Evolutionary conservation across 164 flowering plant species (phyloP).

Genomic region (Vitis rotundifolia): DNA sequence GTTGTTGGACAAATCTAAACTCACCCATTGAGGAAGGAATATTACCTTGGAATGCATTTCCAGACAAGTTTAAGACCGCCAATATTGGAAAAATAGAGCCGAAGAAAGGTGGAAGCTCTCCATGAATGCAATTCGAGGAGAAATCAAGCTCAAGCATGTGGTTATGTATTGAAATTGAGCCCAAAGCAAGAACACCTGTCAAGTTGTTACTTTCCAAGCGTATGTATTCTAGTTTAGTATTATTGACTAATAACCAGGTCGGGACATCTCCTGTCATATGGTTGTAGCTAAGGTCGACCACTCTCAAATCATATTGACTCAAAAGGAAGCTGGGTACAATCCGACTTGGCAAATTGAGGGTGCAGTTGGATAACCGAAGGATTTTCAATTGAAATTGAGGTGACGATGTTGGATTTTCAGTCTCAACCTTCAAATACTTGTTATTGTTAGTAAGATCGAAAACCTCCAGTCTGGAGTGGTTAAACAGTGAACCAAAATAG

Average conservation of each 20-base stretch:
- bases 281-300: slow-evolving; percentile 5
- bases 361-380: too few relatives aligned
- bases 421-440: background rate
- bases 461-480: slow-evolving; percentile 2
- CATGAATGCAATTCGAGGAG: slow-evolving; percentile 10
- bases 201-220: background rate
- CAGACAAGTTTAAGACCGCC: background rate
- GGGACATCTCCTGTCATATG: slow-evolving; percentile 11
- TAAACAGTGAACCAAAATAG: background rate
- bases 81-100: background rate
- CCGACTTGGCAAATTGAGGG: too few relatives aligned
- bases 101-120: background rate
- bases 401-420: too few relatives aligned
- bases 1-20: slow-evolving; percentile 4
- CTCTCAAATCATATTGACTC: slow-evolving; percentile 5
- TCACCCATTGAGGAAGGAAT: slow-evolving; percentile 1
- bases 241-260: slow-evolving; percentile 22
- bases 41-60: background rate
- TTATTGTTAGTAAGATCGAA: background rate
- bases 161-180: background rate
- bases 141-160: background rate
- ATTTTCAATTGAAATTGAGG: too few relatives aligned
- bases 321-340: slow-evolving; percentile 11
- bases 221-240: background rate
- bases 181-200: slow-evolving; percentile 6